Evolutionary conservation across 1,284 basidiomycete genomes (phyloP).

Genomic region (Cryptococcus amylolentus): DNA sequence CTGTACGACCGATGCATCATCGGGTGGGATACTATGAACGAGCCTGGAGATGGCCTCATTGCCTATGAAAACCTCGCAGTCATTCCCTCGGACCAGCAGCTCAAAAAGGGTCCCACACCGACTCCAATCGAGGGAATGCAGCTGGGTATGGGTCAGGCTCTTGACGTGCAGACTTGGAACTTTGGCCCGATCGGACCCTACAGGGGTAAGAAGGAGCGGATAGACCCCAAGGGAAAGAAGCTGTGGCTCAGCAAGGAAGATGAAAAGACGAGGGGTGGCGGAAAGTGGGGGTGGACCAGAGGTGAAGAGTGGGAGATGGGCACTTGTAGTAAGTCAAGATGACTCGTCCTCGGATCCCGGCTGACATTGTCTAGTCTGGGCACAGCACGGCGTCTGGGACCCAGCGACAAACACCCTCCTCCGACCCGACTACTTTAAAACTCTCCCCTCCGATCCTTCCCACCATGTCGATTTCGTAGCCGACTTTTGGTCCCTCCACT

Average conservation of each 20-base stretch:
- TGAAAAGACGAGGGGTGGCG: constrained; percentile 48
- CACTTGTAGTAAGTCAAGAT: constrained; percentile 56
- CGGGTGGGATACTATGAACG: constrained; percentile 96
- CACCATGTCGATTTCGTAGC: constrained; percentile 58
- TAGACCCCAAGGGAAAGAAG: constrained; percentile 77
- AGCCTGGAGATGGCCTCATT: constrained; percentile 84
- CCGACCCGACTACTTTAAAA: constrained; percentile 73
- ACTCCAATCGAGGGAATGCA: constrained; percentile 79
- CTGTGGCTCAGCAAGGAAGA: constrained; percentile 65
- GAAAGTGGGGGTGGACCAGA: constrained; percentile 76
- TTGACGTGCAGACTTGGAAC: constrained; percentile 79
- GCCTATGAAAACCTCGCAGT: constrained; percentile 69
- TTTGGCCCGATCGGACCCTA: constrained; percentile 79
- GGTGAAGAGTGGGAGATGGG: constrained; percentile 75
- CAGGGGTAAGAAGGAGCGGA: constrained; percentile 64
- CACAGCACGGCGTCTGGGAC: constrained; percentile 91
- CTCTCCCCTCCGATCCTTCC: constrained; percentile 46
- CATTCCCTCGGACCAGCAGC: constrained; percentile 63
- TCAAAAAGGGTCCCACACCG: constrained; percentile 82
- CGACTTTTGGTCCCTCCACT: constrained; percentile 82
- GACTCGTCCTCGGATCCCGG: not conserved
- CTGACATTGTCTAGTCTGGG: constrained; percentile 62
- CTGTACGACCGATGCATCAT: constrained; percentile 83
- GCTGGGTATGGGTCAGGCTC: constrained; percentile 80
- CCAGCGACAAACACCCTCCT: constrained; percentile 63